phyloP scores from a whole-genome alignment of 139 green algal species.

The Closterium sp. region DNA sequence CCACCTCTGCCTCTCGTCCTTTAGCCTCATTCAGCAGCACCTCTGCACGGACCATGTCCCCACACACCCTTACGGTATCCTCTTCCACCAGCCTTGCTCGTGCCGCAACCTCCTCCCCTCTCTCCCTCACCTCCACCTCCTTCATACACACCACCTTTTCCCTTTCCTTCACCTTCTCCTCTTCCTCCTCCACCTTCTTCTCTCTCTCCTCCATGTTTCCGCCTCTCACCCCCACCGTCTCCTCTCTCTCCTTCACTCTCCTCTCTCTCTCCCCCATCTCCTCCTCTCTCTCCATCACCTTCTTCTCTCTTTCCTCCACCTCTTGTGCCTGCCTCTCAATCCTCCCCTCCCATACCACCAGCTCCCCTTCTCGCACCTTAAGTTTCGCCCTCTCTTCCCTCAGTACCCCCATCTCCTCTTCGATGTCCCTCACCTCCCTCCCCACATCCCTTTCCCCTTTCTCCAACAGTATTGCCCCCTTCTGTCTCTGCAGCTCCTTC shows the following conservation, averaged over 20 bases:
- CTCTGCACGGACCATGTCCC: background rate
- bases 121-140: background rate
- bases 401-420: background rate
- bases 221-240: background rate
- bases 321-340: background rate
- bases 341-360: no score
- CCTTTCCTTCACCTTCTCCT: background rate
- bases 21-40: background rate
- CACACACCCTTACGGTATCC: background rate
- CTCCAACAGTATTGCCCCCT: background rate
- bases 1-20: background rate
- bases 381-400: background rate
- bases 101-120: background rate
- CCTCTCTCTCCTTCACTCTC: background rate
- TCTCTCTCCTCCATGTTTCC: background rate
- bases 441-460: background rate
- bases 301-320: background rate
- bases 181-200: background rate
- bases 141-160: background rate
- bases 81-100: background rate
- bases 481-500: background rate
- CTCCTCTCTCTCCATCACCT: background rate
- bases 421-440: background rate
- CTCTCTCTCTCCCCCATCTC: background rate
- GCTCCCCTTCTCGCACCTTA: background rate